Base-by-base conservation (phyloP, 2,329 filamentous ascomycete genomes). In the Dryadomyces quercivorus region DNA sequence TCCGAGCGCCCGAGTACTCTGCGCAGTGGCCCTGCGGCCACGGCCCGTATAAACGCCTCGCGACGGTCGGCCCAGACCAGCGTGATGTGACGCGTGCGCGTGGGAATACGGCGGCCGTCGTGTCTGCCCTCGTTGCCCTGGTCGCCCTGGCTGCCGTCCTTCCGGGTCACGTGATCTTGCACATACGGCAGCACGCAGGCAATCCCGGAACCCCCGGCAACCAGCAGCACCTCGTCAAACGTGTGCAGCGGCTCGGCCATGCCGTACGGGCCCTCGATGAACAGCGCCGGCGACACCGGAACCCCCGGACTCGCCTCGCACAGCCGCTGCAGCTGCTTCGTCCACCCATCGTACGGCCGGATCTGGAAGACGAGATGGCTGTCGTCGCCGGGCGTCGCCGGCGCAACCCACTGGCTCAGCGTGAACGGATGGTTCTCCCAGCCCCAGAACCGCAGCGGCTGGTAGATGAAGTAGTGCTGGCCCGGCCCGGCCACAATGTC, bases 361-460 rank as follows among this genome's bases (percentile, higher is more conserved):
- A 61, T 51, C 31, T 45, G 54, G 52, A 61, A 61, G 13, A 54
- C 46, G 13, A 60, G 55, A 26, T 51, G 56, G 12, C 55, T 43
- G 16, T 51, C 52, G 38, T 21, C 31, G 18, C 20, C n/a, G 5
- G 40, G 18, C 10, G 40, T 20, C 15, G 3, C 15, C 1, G 20
- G 21, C 21, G 10, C 12, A 9, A 9, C 9, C 56, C 54, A 59
- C 50, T 31, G 13, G 1, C 71, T 71, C 12, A 76, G 68, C 0
- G 74, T 76, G 52, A 77, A 77, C 0, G 75, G 75, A 47, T 77
- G 75, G 55, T 71, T 75, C 56, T 77, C 72, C 75, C 74, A 77
- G 52, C 68, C 68, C 1, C 65, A 61, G 13, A 63, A 54, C 21
- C 66, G 67, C 50, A 70, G 65, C 5, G 75, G 65, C 7, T 73